phyloP scores from a whole-genome alignment of 2,329 filamentous ascomycete genomes.

The Penicillium thymicola region DNA sequence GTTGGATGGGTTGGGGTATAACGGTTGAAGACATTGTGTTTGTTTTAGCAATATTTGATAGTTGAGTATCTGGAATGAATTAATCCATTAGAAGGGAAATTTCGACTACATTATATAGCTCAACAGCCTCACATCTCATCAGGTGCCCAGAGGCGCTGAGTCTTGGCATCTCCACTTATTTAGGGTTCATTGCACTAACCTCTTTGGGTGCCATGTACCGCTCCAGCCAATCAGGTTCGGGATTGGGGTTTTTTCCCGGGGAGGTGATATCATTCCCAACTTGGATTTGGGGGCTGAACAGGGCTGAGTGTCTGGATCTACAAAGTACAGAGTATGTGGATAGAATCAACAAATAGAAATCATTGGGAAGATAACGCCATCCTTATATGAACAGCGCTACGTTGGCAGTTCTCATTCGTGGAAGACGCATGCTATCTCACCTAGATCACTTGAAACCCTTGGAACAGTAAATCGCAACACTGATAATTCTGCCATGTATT shows the following conservation, averaged over 20 bases:
- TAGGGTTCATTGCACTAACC: background rate
- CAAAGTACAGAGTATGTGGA: background rate
- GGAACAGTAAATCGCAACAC: background rate
- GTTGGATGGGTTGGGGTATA: background rate
- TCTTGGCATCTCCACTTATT: background rate
- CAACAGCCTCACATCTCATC: background rate
- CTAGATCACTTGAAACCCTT: background rate
- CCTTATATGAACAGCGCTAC: no score
- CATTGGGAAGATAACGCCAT: background rate
- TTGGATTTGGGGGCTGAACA: background rate
- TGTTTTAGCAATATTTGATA: background rate
- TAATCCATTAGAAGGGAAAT: background rate
- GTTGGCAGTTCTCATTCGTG: background rate
- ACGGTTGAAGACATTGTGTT: background rate
- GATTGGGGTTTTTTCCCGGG: background rate
- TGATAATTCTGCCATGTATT: background rate
- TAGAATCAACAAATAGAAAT: background rate
- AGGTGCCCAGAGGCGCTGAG: conserved; percentile 2
- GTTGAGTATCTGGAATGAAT: background rate
- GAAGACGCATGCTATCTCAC: background rate
- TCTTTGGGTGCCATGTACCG: background rate
- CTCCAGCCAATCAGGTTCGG: background rate
- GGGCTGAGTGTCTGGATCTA: background rate
- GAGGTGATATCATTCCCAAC: conserved; percentile 15
- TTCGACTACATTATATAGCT: background rate